Evolutionary conservation across 768 basidiomycete genomes (phyloP), one percentile per base, ranked within the genome.

Genomic region (Pholiota conissans): DNA sequence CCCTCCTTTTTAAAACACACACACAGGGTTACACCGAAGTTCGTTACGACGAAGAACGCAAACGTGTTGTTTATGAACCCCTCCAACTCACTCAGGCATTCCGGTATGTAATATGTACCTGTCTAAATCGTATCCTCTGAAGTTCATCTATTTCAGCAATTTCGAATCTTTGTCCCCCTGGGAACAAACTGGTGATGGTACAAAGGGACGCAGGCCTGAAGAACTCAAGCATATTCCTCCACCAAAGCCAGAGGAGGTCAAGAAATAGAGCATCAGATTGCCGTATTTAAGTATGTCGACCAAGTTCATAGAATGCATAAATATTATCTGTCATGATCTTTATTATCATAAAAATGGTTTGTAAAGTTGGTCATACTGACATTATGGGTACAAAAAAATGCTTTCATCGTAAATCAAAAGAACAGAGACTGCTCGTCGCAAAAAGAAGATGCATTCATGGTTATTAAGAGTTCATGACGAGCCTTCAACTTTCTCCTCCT

Each of bases 61-160:
- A 98, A 75, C 91, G 95, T 35, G 93, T 98, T 55, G 93, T 97
- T 32, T 97, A 98, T 67, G 97, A 99, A 71, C 97, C 97, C 32
- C 80, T 99, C 47, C 97, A 99, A 71, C 82, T 99, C 57, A 95
- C 96, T 1, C 97, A 99, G 70, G 96, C 97, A 42, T 99, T 96
- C 89, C 86, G 94, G 94, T 95, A 65, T 59, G 79, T 69, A 16
- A 46, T 46, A 26, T 49, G 27, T 10, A 54, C 20, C 32, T 9
- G 29, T 30, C 5, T 5, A 5, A 26, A 5, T 32, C 13, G 13
- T n/a, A 35, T 49, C 5, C 28, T 20, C 49, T 48, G 28, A 52
- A 35, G 47, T 46, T 27, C 18, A 14, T 28, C 11, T n/a, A 49
- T 55, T 56, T 8, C 63, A 95, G 96, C 56, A 98, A 98, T 78